Evolutionary conservation across 306 rosid species (phyloP).

Genomic region (Castanospermum australe): DNA sequence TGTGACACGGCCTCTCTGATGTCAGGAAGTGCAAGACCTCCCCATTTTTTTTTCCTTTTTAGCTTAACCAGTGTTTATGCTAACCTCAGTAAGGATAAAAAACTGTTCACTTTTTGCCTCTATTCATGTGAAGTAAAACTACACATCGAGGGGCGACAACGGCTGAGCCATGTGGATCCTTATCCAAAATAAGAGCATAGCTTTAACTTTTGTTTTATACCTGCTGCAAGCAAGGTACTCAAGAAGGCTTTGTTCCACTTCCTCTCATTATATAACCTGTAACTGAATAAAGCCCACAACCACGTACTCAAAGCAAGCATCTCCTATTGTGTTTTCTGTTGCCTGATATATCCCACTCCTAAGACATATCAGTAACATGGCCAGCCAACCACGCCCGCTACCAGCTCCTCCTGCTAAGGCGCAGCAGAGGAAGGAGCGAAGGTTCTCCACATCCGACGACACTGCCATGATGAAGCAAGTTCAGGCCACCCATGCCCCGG

Average conservation of each 20-base stretch:
- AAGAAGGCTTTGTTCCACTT: constrained; percentile 58
- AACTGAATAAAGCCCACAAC: constrained; percentile 8
- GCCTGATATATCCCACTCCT: neutral
- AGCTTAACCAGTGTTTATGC: neutral
- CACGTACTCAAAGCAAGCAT: constrained; percentile 21
- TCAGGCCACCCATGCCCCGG: constrained; percentile 68
- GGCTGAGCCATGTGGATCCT: constrained; percentile 2
- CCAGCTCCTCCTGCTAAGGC: constrained; percentile 13
- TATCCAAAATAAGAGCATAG: constrained; percentile 12
- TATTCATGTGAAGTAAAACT: neutral
- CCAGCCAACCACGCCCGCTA: constrained; percentile 9
- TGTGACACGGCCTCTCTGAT: too few species aligned
- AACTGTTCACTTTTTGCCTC: neutral
- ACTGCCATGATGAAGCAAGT: constrained; percentile 68
- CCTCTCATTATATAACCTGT: constrained; percentile 38
- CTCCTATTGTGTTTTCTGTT: neutral
- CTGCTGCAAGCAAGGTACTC: constrained; percentile 84
- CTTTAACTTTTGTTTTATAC: constrained; percentile 65
- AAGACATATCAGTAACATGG: constrained; percentile 34
- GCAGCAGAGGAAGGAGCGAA: constrained; percentile 43
- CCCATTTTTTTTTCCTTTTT: too few species aligned
- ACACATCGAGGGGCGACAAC: constrained; percentile 4
- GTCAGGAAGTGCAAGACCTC: too few species aligned
- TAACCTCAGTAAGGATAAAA: neutral
- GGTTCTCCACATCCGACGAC: constrained; percentile 62